Evolutionary conservation across 1,139 yeast genomes (phyloP).

Genomic region (Yamadazyma spencermartinsiae): DNA sequence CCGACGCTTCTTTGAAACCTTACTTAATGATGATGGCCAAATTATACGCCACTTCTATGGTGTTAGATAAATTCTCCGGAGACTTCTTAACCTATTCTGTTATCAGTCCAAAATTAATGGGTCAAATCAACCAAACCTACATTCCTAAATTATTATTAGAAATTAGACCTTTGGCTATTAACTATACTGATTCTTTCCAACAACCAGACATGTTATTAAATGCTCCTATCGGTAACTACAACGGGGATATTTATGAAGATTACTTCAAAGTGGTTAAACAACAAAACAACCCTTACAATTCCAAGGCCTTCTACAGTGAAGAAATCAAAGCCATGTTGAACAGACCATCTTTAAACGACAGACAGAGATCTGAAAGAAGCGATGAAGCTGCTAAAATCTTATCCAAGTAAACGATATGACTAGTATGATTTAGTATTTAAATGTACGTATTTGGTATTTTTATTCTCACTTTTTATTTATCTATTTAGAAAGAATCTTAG

Average conservation of each 20-base stretch:
- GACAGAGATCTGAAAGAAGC: slow-evolving; percentile 50
- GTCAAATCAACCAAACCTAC: slow-evolving; percentile 44
- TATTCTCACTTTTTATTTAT: background rate
- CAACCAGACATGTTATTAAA: slow-evolving; percentile 82
- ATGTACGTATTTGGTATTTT: background rate
- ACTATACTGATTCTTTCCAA: slow-evolving; percentile 87
- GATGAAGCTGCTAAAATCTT: slow-evolving; percentile 42
- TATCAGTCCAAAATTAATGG: slow-evolving; percentile 46
- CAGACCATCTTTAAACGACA: slow-evolving; percentile 48
- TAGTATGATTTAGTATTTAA: background rate
- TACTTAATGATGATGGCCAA: slow-evolving; percentile 32
- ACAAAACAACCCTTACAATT: slow-evolving; percentile 51
- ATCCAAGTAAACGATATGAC: slow-evolving; percentile 10
- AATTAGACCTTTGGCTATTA: slow-evolving; percentile 72
- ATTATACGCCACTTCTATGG: slow-evolving; percentile 67
- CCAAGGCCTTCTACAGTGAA: slow-evolving; percentile 62
- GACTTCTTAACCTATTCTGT: slow-evolving; percentile 70
- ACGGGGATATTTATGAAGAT: slow-evolving; percentile 85
- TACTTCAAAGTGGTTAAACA: slow-evolving; percentile 58
- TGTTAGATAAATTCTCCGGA: slow-evolving; percentile 73
- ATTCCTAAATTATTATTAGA: slow-evolving; percentile 46
- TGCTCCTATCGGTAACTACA: slow-evolving; percentile 79
- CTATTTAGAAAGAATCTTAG: slow-evolving; percentile 28
- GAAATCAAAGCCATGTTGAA: slow-evolving; percentile 53
- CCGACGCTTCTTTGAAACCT: slow-evolving; percentile 25